phyloP scores from a whole-genome alignment of 306 rosid genomes.

The Prunus davidiana region DNA sequence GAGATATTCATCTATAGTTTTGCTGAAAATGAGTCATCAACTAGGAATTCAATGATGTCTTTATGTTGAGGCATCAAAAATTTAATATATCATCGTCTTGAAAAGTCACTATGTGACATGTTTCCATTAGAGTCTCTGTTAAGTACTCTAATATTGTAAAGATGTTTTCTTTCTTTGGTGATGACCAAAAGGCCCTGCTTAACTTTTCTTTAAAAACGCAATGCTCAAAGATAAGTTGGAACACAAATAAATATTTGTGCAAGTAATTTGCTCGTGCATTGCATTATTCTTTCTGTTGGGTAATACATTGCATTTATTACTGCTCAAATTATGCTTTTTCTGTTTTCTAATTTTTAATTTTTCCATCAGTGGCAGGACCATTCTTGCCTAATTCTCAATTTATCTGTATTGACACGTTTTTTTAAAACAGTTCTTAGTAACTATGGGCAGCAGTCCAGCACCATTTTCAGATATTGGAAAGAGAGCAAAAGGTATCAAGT shows the following conservation, averaged over 20 bases:
- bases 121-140: neutral
- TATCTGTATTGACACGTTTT: slow-evolving; percentile 4
- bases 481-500: slow-evolving; percentile 71
- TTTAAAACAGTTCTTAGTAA: slow-evolving; percentile 24
- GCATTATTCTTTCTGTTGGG: neutral
- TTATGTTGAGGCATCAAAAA: neutral
- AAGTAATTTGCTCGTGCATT: neutral
- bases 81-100: neutral
- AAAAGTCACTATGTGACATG: neutral
- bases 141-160: neutral
- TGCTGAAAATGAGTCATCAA: neutral
- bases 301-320: neutral
- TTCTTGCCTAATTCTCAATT: neutral
- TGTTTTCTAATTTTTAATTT: neutral
- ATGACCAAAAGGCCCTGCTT: neutral
- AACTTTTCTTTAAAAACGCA: neutral
- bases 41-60: neutral
- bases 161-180: neutral
- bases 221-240: neutral
- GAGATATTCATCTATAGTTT: neutral
- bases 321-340: neutral
- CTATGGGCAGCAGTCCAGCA: slow-evolving; percentile 78
- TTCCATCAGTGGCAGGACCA: neutral
- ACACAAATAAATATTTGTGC: neutral
- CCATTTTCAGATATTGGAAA: slow-evolving; percentile 88